Percentiles rank a stretch among this genome's conserved stretches.
These are phyloP conservation scores for Stromatinia cepivora DNA, from an alignment of 2,329 filamentous ascomycete genomes.

Conservation along the genomic window DNA sequence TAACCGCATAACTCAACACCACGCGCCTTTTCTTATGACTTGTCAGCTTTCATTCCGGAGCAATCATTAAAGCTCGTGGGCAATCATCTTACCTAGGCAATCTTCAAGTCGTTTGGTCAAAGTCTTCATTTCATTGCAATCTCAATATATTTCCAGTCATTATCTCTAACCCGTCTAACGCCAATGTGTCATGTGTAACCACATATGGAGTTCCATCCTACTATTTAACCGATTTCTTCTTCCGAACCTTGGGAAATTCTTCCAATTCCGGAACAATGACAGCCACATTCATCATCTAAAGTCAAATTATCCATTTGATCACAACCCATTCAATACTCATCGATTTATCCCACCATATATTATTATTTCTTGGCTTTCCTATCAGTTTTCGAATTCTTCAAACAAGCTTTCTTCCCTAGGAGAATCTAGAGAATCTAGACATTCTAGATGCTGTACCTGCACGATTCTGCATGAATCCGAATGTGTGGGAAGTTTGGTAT, in stretches of 20 bases:
- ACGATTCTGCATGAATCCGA: conserved; percentile 20
- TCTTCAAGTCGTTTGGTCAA: background rate
- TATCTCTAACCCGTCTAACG: background rate
- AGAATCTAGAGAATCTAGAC: conserved; percentile 9
- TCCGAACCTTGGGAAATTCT: background rate
- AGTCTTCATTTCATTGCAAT: background rate
- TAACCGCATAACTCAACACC: background rate
- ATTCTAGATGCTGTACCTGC: conserved; percentile 16
- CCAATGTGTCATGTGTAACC: background rate
- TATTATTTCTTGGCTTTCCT: conserved; percentile 3
- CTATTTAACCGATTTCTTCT: background rate
- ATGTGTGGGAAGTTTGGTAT: background rate
- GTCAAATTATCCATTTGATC: background rate
- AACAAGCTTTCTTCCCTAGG: conserved; percentile 9
- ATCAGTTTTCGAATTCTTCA: background rate
- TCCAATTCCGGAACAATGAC: background rate
- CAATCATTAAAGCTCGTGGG: conserved; percentile 20
- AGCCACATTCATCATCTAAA: conserved; percentile 10
- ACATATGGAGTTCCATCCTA: background rate
- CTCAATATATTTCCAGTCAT: background rate
- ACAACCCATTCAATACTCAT: background rate
- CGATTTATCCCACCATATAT: background rate
- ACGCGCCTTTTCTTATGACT: conserved; percentile 23
- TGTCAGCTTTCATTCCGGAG: conserved; percentile 19
- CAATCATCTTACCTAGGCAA: background rate